phyloP scores from a whole-genome alignment of 331 rosid genomes.

The Acacia concinna region DNA sequence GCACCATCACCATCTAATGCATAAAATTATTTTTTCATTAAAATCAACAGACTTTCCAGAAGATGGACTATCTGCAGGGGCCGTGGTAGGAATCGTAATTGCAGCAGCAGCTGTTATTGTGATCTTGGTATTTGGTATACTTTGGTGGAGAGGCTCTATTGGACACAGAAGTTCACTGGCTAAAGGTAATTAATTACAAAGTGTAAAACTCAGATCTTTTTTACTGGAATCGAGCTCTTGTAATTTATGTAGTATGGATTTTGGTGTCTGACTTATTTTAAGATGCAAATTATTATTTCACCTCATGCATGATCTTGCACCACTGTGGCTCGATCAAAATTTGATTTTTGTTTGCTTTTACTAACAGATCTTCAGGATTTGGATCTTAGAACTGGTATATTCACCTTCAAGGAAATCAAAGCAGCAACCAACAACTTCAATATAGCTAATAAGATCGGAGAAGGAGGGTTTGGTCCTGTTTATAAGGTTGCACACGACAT shows the following conservation, averaged over 20 bases:
- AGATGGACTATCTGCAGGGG: conserved; percentile 7
- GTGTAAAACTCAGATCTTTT: background rate
- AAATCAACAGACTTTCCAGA: background rate
- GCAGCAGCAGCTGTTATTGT: conserved; percentile 10
- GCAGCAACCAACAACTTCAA: conserved; percentile 48
- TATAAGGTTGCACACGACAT: conserved; percentile 35
- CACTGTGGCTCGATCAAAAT: background rate
- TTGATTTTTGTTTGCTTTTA: conserved; percentile 17
- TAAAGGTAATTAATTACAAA: conserved; percentile 22
- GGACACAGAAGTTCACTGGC: conserved; percentile 15
- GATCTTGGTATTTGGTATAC: conserved; percentile 12
- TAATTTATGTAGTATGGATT: background rate
- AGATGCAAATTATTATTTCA: background rate
- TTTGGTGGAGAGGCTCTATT: conserved; percentile 26
- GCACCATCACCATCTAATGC: conserved; percentile 14
- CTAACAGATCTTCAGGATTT: conserved; percentile 34
- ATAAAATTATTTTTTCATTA: background rate
- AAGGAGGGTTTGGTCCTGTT: conserved; percentile 58
- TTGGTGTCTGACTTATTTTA: background rate
- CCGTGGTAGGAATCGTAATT: conserved; percentile 5
- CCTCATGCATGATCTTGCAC: background rate
- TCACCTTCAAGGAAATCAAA: conserved; percentile 39
- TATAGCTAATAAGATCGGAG: conserved; percentile 45
- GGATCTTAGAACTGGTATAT: conserved; percentile 33
- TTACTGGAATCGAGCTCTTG: background rate